A percentile compares a stretch with the other conserved stretches of the same genome.
Conservation (phyloP, 305 asterid species). For the Rubia tinctorum region DNA sequence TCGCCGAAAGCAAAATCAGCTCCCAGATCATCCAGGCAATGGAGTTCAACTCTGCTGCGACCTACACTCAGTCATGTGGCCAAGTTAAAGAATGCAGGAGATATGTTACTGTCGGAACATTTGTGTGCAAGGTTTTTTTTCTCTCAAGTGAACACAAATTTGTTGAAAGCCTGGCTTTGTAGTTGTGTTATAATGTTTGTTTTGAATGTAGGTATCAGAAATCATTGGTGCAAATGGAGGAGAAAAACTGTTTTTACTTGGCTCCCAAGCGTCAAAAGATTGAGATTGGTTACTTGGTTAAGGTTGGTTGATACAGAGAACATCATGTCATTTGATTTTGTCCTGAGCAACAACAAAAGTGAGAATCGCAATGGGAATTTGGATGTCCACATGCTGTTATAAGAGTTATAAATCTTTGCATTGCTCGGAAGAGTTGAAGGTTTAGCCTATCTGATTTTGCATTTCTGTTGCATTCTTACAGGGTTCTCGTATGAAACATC, state of each 20-base stretch:
- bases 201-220: constrained; percentile 44
- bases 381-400: too few species aligned
- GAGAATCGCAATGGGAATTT: too few species aligned
- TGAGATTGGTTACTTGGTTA: constrained; percentile 68
- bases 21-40: constrained; percentile 30
- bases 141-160: not conserved
- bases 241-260: constrained; percentile 30
- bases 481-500: constrained; percentile 75
- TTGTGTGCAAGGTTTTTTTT: constrained; percentile 48
- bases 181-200: not conserved
- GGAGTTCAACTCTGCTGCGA: constrained; percentile 61
- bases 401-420: too few species aligned
- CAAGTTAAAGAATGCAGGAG: constrained; percentile 42
- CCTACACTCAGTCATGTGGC: constrained; percentile 95
- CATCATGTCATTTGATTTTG: not conserved
- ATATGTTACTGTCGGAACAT: constrained; percentile 29
- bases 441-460: constrained; percentile 1
- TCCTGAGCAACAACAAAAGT: not conserved
- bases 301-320: constrained; percentile 34
- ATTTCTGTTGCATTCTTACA: constrained; percentile 25
- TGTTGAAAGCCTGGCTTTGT: not conserved
- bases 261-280: constrained; percentile 81
- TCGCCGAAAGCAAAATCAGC: constrained; percentile 29
- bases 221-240: constrained; percentile 24
- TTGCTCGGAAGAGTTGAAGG: not conserved